Conservation (phyloP, 1,284 basidiomycete genomes). For the Pseudozyma pruni region DNA sequence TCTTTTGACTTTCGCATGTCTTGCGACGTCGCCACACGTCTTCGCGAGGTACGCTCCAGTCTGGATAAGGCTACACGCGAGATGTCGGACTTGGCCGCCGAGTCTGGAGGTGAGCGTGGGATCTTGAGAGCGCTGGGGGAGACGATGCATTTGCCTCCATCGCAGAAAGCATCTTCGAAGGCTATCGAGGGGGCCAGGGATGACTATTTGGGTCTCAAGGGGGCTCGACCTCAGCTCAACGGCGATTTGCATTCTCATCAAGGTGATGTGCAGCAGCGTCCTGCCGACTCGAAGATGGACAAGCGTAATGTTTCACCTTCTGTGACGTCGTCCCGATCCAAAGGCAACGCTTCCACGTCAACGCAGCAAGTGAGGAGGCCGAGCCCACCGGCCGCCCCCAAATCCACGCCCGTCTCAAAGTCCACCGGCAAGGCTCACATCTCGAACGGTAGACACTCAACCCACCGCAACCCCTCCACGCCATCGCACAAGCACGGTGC, state of each 20-base stretch:
- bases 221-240: too few relatives aligned
- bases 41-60: constrained; percentile 53
- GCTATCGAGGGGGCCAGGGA: too few relatives aligned
- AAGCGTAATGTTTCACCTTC: too few relatives aligned
- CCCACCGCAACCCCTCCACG: constrained; percentile 53
- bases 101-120: not conserved
- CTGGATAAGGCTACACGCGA: constrained; percentile 30
- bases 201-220: too few relatives aligned
- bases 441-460: too few relatives aligned
- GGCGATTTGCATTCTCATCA: too few relatives aligned
- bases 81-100: constrained; percentile 1
- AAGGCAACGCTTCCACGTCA: constrained; percentile 4
- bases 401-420: not conserved
- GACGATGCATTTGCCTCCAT: not conserved
- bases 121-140: not conserved
- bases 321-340: not conserved
- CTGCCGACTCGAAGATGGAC: too few relatives aligned
- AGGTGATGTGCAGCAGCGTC: too few relatives aligned
- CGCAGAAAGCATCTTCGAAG: not conserved
- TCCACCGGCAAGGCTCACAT: constrained; percentile 11
- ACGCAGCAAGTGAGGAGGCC: not conserved
- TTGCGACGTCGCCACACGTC: constrained; percentile 62
- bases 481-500: constrained; percentile 44
- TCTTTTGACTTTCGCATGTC: constrained; percentile 35
- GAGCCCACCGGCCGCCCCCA: not conserved